Evolutionary conservation across 371 early-diverging fungal species (phyloP), one percentile per base, ranked within the genome.

Genomic region (Mucor piriformis): DNA sequence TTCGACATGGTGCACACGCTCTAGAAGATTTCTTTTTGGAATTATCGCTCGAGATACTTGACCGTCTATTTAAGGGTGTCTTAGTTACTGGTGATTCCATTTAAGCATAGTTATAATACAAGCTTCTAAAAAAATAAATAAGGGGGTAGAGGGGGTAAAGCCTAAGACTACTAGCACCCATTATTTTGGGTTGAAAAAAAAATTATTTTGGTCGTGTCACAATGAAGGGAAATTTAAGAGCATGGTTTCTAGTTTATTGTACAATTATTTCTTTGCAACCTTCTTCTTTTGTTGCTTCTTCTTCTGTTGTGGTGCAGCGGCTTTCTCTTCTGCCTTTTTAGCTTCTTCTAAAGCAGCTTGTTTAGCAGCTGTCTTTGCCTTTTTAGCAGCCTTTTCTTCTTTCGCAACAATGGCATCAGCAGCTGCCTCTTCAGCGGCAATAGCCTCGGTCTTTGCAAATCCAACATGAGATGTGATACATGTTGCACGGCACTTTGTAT

Each of bases 401-500:
- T 55, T 23, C 27, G 29, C 38, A 16, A 33, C 57, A 35, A 51
- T 18, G 20, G 37, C 18, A 29, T 50, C 40, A 15, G 32, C 40
- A 37, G 49, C 18, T 11, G 51, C 38, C 46, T 63, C 42, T 48
- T 47, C 53, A 21, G 54, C 47, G 18, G 32, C 47, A 13, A 46
- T 23, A 7, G 51, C 38, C 37, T 63, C 42, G n/a, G 12, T 21
- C 21, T 69, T 67, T 38, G 60, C 34, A 40, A 74, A 77, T 10
- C 69, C 70, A 38, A 58, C 21, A 61, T 77, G 78, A 23, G 74
- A 61, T 20, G 82, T 67, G 12, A 88, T 74, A 47, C 89, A 88
- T 21, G 89, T 91, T 3, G 82, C 77, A 50, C 91, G 73, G 61
- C 85, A 85, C 57, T 86, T 88, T 24, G 84, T 84, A 63, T 91